Conservation (phyloP, 75 land plant genomes). For the Pseudotsuga menziesii region DNA sequence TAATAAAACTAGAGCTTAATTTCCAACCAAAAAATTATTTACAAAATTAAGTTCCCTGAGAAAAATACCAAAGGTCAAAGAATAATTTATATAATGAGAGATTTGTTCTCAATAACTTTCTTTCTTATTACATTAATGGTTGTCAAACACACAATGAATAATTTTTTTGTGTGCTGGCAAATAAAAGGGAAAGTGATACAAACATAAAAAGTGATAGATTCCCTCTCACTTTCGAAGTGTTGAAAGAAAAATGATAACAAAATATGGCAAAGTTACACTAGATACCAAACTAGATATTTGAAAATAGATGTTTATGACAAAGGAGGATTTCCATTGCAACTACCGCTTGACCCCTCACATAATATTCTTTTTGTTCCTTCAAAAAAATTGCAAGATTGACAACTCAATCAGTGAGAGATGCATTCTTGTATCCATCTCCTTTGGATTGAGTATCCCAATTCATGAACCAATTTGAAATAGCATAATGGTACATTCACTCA, state of each 20-base stretch:
- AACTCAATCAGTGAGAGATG: background rate
- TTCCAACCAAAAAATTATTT: background rate
- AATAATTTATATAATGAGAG: background rate
- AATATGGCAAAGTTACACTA: background rate
- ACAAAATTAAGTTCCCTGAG: background rate
- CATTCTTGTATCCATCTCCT: background rate
- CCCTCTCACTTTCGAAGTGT: slow-evolving; percentile 3
- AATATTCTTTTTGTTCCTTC: background rate
- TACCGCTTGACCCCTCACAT: background rate
- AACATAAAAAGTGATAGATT: background rate
- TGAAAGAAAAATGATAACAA: no score
- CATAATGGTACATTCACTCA: slow-evolving; percentile 9
- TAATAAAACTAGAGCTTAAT: no score
- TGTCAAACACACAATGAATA: no score
- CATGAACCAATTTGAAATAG: background rate
- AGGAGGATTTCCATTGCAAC: slow-evolving; percentile 1
- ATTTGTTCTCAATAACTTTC: background rate
- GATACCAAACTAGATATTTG: background rate
- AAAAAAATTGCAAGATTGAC: slow-evolving; percentile 9
- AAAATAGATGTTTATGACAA: background rate
- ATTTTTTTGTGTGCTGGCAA: background rate
- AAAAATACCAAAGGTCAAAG: background rate
- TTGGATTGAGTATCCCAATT: background rate
- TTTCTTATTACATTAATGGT: background rate
- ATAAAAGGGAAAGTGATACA: background rate